Conservation (phyloP, 1,284 basidiomycete genomes). For the Anthracocystis walkeri region DNA sequence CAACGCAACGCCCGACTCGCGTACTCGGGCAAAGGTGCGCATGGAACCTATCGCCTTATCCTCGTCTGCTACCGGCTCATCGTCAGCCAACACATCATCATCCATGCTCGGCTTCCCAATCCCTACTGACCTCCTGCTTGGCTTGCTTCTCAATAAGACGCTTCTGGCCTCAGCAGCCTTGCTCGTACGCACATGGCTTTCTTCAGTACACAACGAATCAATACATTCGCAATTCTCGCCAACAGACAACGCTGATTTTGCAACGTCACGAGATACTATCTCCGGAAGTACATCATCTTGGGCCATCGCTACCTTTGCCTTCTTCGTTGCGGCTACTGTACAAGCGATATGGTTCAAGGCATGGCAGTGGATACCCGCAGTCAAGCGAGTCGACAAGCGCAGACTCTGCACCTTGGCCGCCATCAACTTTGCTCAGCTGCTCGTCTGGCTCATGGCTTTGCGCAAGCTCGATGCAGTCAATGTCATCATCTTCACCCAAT, state of each 20-base stretch:
- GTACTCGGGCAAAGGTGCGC: slow-evolving; percentile 44
- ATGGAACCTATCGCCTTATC: slow-evolving; percentile 24
- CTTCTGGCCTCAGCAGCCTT: slow-evolving; percentile 65
- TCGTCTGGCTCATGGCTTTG: slow-evolving; percentile 65
- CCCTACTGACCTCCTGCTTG: slow-evolving; percentile 65
- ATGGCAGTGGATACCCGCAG: slow-evolving; percentile 61
- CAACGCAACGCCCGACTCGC: slow-evolving; percentile 31
- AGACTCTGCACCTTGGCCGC: slow-evolving; percentile 51
- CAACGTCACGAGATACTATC: neutral
- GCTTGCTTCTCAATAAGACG: slow-evolving; percentile 65
- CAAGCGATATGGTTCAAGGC: slow-evolving; percentile 58
- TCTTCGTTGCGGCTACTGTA: slow-evolving; percentile 56
- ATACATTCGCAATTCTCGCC: slow-evolving; percentile 22
- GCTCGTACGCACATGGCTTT: slow-evolving; percentile 65
- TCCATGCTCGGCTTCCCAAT: slow-evolving; percentile 52
- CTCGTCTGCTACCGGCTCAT: slow-evolving; percentile 7
- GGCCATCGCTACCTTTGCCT: slow-evolving; percentile 59
- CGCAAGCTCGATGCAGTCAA: slow-evolving; percentile 58
- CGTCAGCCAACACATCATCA: neutral
- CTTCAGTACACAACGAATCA: slow-evolving; percentile 53
- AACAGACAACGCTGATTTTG: neutral
- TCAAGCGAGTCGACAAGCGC: slow-evolving; percentile 43
- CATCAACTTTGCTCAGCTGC: slow-evolving; percentile 54
- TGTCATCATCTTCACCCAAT: slow-evolving; percentile 67
- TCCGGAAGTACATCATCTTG: slow-evolving; percentile 44